Evolutionary conservation across 2,329 filamentous ascomycete species (phyloP).

Genomic region (Fusarium sarcochroum): DNA sequence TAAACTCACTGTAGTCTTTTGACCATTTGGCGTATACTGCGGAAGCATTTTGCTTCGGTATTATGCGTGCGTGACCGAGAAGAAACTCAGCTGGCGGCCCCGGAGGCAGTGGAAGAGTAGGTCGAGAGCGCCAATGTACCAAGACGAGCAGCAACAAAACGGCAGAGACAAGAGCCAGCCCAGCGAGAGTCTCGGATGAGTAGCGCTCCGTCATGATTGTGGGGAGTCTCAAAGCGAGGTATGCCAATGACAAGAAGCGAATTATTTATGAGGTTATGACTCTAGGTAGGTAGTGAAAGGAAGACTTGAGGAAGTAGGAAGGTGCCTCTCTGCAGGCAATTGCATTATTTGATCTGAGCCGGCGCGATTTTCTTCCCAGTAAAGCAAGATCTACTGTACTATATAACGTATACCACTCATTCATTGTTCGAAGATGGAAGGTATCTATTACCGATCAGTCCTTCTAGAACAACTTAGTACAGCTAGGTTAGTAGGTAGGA

Average conservation of each 20-base stretch:
- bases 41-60: constrained; percentile 48
- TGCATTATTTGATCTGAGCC: neutral
- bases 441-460: no score
- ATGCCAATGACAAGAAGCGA: neutral
- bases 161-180: constrained; percentile 21
- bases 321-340: neutral
- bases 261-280: neutral
- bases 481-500: neutral
- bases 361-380: neutral
- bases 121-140: constrained; percentile 17
- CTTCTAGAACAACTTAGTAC: neutral
- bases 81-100: constrained; percentile 50
- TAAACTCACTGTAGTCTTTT: constrained; percentile 46
- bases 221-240: neutral
- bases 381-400: neutral
- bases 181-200: constrained; percentile 13
- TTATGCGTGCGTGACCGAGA: constrained; percentile 47
- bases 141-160: constrained; percentile 17
- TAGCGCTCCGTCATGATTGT: constrained; percentile 26
- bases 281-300: no score
- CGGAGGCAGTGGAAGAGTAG: constrained; percentile 43
- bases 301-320: neutral
- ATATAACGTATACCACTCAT: no score
- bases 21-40: constrained; percentile 48
- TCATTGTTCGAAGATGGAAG: no score